These are phyloP conservation scores for Cucurbita pepo DNA, from an alignment of 306 rosid species.

Conservation along the genomic window DNA sequence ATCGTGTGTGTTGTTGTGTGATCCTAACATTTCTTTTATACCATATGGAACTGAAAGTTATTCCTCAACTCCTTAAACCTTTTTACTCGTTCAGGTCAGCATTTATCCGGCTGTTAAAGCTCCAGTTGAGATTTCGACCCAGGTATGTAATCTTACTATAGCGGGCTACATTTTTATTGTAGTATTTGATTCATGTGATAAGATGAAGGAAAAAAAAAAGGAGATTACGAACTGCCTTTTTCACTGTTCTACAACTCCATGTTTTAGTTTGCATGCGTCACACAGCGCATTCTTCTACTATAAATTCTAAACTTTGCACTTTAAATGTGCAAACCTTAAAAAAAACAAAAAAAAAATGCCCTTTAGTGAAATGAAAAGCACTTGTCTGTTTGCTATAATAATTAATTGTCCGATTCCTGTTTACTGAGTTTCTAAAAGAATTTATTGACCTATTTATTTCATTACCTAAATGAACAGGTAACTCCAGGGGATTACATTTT, in stretches of 20 bases:
- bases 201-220: neutral
- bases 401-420: neutral
- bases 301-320: too few species aligned
- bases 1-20: too few species aligned
- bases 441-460: neutral
- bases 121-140: constrained; percentile 69
- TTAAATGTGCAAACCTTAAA: neutral
- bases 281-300: too few species aligned
- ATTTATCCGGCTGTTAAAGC: constrained; percentile 88
- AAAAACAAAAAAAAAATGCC: neutral
- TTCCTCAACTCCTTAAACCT: neutral
- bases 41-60: neutral
- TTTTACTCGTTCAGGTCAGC: constrained; percentile 50
- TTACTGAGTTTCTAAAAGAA: neutral
- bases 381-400: neutral
- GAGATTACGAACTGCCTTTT: neutral
- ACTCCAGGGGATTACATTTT: constrained; percentile 74
- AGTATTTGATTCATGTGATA: too few species aligned
- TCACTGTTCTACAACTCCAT: neutral
- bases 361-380: neutral
- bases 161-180: neutral
- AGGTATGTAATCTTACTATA: constrained; percentile 26
- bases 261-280: neutral
- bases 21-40: neutral
- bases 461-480: constrained; percentile 26